Evolutionary conservation across 106 monocot species (phyloP), one percentile per base, ranked within the genome.

Genomic region (Posidonia australis): DNA sequence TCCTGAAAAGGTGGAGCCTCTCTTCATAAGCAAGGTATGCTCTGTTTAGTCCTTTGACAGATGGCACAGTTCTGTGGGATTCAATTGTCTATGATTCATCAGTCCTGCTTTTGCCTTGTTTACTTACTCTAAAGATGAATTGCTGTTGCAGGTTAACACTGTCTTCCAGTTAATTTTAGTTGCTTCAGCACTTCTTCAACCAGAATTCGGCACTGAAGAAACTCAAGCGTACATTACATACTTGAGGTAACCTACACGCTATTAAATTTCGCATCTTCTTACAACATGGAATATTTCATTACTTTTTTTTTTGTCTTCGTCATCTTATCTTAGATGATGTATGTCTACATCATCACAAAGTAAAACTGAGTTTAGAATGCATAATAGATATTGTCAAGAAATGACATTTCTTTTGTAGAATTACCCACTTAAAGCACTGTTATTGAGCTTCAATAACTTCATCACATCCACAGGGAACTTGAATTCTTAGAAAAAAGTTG

Each of bases 11-110:
- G 75, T 98, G 28, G 79, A 98, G 44, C 96, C 96, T 62, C 82
- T 98, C 24, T 77, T 98, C 68, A 90, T 98, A 47, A 98, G 96
- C 82, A 98, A 98, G 86, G 94, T 84, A 70, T 70, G 60, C 21
- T 20, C 55, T 67, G 16, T 55, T 51, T 23, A 42, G 19, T 65
- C 10, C 32, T 4, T 36, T 7, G 36, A 36, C 7, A 36, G 7
- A 4, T 36, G 2, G 5, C 7, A 36, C 16, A 20, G 18, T 7
- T 60, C 7, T 25, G 23, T 29, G 26, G 13, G 13, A 26, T 9
- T 10, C 26, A 10, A 13, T 25, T 13, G 9, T 54, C 20, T 57
- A 13, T 25, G 4, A 11, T 22, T 22, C 26, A 4, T 24, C 26
- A 28, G 13, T 13, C 24, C 24, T 13, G 24, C 43, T 68, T 18